Conservation (phyloP, 345 rosid species). For the Lenwebbia sp. region DNA sequence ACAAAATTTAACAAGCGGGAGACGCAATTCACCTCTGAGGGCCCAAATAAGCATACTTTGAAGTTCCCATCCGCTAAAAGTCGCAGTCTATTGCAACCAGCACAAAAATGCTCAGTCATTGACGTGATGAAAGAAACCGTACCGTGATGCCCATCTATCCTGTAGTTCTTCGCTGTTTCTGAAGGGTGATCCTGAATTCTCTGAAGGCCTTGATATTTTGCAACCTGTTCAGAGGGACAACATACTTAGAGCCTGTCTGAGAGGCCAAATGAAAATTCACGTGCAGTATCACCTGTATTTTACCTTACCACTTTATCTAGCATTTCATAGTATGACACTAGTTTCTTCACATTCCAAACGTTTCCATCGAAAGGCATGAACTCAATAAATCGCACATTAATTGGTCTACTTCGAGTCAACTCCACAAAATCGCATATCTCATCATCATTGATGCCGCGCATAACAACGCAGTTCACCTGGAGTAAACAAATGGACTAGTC, state of each 20-base stretch:
- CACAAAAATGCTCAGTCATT: conserved; percentile 94
- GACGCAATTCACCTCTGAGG: conserved; percentile 58
- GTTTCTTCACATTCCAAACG: conserved; percentile 91
- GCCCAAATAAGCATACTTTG: conserved; percentile 98
- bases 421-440: conserved; percentile 93
- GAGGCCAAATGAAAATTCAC: background rate
- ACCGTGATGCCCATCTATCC: conserved; percentile 73
- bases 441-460: conserved; percentile 93
- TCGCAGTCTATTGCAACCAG: conserved; percentile 95
- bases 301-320: conserved; percentile 94
- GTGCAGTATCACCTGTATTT: conserved; percentile 16
- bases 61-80: conserved; percentile 97
- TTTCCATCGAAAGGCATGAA: conserved; percentile 99
- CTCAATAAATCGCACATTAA: conserved; percentile 91
- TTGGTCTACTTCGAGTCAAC: conserved; percentile 65
- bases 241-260: background rate
- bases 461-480: conserved; percentile 89
- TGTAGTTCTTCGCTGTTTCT: conserved; percentile 89
- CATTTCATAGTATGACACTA: conserved; percentile 70
- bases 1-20: background rate
- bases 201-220: conserved; percentile 34
- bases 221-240: conserved; percentile 25
- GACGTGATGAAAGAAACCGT: conserved; percentile 92
- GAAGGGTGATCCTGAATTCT: conserved; percentile 71
- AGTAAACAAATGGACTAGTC: background rate